A percentile compares a stretch with the other conserved stretches of the same genome.
These are phyloP conservation scores for Eimeria acervulina DNA, from an alignment of 169 alveolate genomes.

Conservation along the genomic window DNA sequence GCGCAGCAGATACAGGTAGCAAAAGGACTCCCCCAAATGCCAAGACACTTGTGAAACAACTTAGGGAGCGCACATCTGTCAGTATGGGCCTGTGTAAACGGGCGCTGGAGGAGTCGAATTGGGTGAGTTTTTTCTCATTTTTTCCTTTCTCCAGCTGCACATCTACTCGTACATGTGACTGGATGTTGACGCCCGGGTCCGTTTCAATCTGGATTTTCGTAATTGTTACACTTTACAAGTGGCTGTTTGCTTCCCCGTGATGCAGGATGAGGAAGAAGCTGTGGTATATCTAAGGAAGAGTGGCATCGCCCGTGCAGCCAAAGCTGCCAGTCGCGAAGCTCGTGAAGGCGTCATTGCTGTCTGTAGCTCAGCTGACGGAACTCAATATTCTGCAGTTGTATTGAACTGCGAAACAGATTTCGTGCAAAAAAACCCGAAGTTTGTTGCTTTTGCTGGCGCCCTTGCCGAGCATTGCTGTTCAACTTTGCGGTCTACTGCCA, in stretches of 20 bases:
- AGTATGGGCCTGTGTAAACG: conserved; percentile 45
- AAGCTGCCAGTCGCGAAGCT: conserved; percentile 13
- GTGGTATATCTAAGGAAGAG: conserved; percentile 16
- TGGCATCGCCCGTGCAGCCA: conserved; percentile 34
- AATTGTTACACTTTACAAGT: no score
- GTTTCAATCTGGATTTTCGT: neutral
- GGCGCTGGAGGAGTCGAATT: conserved; percentile 13
- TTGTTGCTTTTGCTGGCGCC: conserved; percentile 31
- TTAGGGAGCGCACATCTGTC: conserved; percentile 29
- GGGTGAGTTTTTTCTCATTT: neutral
- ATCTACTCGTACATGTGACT: neutral
- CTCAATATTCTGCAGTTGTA: conserved; percentile 22
- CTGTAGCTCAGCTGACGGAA: neutral
- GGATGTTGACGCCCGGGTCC: neutral
- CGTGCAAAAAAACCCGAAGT: conserved; percentile 31
- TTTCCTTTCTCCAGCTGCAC: neutral
- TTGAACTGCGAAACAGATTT: conserved; percentile 51
- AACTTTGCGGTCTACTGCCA: neutral
- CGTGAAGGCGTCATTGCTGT: conserved; percentile 35
- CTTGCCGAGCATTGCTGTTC: conserved; percentile 37
- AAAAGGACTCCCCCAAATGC: neutral
- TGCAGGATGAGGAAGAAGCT: conserved; percentile 59
- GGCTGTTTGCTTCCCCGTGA: neutral
- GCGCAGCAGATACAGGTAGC: neutral
- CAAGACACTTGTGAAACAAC: conserved; percentile 5